Conservation (phyloP, 129 eudicot genomes). For the Helichrysum umbraculigerum region DNA sequence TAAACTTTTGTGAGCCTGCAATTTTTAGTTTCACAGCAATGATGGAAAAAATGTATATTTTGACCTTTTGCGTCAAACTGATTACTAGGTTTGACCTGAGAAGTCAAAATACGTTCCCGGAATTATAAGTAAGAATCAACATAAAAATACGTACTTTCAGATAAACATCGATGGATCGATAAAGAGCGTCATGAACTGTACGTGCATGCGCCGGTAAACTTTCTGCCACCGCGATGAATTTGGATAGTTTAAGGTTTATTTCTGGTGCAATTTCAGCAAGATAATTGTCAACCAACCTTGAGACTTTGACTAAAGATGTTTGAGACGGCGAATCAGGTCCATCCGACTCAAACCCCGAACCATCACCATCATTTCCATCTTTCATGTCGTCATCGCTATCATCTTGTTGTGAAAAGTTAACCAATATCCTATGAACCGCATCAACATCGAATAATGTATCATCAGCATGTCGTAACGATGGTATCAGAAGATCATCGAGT, state of each 20-base stretch:
- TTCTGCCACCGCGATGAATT: constrained; percentile 81
- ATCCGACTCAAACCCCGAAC: constrained; percentile 73
- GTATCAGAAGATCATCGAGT: constrained; percentile 90
- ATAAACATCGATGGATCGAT: constrained; percentile 87
- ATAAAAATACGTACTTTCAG: constrained; percentile 63
- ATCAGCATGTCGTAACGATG: constrained; percentile 75
- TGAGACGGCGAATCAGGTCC: constrained; percentile 82
- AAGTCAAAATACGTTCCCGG: constrained; percentile 8
- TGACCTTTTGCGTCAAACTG: constrained; percentile 12
- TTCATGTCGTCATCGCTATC: constrained; percentile 85
- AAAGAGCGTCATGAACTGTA: constrained; percentile 75
- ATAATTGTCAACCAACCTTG: constrained; percentile 84
- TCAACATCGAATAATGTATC: constrained; percentile 94
- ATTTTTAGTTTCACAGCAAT: not conserved
- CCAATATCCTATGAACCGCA: constrained; percentile 84
- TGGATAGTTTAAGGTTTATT: constrained; percentile 81
- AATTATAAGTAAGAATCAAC: not conserved
- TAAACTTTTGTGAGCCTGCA: not conserved
- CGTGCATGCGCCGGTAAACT: constrained; percentile 88
- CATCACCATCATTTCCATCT: constrained; percentile 81
- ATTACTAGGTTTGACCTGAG: constrained; percentile 10
- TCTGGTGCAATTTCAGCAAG: constrained; percentile 95
- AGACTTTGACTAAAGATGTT: constrained; percentile 69
- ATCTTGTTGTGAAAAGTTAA: constrained; percentile 87
- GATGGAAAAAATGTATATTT: not conserved